Evolutionary conservation across 331 rosid species (phyloP).

Genomic region (Pyrus hybrid): DNA sequence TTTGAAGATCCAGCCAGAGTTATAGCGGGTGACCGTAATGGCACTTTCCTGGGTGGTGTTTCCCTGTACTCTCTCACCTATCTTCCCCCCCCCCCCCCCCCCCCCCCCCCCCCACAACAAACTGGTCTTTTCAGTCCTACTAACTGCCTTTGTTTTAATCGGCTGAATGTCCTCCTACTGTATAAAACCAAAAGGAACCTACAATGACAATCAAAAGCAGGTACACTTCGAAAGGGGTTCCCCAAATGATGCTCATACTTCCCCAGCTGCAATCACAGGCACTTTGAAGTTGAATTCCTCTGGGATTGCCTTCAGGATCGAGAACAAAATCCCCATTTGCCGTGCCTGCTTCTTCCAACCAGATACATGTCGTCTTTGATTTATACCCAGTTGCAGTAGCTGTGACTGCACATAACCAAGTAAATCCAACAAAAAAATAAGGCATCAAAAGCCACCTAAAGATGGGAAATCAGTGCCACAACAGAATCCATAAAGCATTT

Average conservation of each 20-base stretch:
- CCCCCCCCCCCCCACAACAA: too few relatives aligned
- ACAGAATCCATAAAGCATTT: not conserved
- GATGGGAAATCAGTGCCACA: not conserved
- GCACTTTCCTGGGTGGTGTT: not conserved
- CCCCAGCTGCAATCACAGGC: slow-evolving; percentile 45
- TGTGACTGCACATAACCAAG: slow-evolving; percentile 47
- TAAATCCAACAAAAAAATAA: slow-evolving; percentile 2
- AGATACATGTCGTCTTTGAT: slow-evolving; percentile 62
- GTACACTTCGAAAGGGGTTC: slow-evolving; percentile 39
- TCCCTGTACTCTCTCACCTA: not conserved
- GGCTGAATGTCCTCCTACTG: slow-evolving; percentile 35
- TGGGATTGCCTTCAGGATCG: slow-evolving; percentile 40
- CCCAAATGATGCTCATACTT: slow-evolving; percentile 32
- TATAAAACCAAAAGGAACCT: slow-evolving; percentile 53
- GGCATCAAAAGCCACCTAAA: not conserved
- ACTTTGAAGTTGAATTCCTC: slow-evolving; percentile 31
- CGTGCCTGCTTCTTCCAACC: slow-evolving; percentile 58
- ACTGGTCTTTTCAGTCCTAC: slow-evolving; percentile 33
- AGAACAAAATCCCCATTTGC: slow-evolving; percentile 76
- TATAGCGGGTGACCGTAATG: not conserved
- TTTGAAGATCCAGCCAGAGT: too few relatives aligned
- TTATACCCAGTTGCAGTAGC: slow-evolving; percentile 70
- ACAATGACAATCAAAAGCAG: slow-evolving; percentile 37
- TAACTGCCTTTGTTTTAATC: slow-evolving; percentile 37
- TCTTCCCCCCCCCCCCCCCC: too few relatives aligned